Base-by-base conservation (phyloP, 148 eudicot genomes). In the Spergularia bocconei region DNA sequence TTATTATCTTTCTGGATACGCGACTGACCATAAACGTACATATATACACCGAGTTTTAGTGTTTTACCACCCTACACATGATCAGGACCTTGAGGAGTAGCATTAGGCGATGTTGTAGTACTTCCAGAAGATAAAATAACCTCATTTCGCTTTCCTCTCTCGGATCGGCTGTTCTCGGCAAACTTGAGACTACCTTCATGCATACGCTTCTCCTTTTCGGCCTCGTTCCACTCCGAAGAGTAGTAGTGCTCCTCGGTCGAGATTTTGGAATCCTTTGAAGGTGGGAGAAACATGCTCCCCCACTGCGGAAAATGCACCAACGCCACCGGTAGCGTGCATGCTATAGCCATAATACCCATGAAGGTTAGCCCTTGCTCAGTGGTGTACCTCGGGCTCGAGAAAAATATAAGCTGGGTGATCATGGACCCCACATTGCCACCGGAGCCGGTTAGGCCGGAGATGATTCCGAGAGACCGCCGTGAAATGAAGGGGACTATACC, bases 251-350 rank as follows among this genome's bases (percentile, higher is more conserved):
- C 88, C 57, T 83, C 82, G 15, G 67, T 75, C 48, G 53, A 74
- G 56, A n/a, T 25, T 54, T 80, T 80, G 20, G 36, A 70, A 21
- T 48, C 16, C 36, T 79, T 80, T 0, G 79, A 75, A 6, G 84
- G 64, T 21, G 81, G 77, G 4, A 76, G 36, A 47, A 85, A 85
- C 88, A 82, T 82, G 69, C 88, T 75, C 13, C 88, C 88, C 88
- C 88, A 85, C 67, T 85, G 88, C 21, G 88, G 88, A 48, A 85
- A 85, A 64, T 85, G 84, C 20, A 85, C 80, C 41, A 82, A n/a
- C 15, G 81, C 73, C 71, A 78, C 78, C 7, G 88, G 85, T 15
- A 85, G 63, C 7, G 88, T 85, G 39, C 85, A 78, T 0, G 56
- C 85, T 1, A 85, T 68, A 5, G 79, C 75, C 85, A 82, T 85